phyloP scores from a whole-genome alignment of 192 early-diverging fungal species.

The Spizellomyces sp. region DNA sequence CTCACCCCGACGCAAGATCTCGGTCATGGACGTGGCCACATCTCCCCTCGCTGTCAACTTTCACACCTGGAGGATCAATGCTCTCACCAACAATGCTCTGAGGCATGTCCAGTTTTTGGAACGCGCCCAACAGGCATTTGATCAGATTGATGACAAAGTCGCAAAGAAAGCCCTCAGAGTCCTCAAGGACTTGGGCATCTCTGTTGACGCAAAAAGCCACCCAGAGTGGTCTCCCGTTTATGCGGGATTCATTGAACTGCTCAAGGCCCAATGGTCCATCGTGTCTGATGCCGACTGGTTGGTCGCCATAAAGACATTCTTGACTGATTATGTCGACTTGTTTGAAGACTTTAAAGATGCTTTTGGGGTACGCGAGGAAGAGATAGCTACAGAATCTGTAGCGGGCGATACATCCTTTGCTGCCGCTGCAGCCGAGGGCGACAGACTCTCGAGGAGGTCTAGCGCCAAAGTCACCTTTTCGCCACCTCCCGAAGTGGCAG shows the following conservation, averaged over 20 bases:
- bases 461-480: constrained; percentile 23
- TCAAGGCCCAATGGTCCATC: background rate
- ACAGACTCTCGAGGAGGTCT: constrained; percentile 14
- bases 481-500: constrained; percentile 11
- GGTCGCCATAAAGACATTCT: constrained; percentile 18
- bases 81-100: constrained; percentile 21
- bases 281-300: constrained; percentile 27
- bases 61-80: constrained; percentile 31
- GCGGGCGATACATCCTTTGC: background rate
- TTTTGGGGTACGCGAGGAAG: constrained; percentile 27
- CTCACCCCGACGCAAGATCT: constrained; percentile 10
- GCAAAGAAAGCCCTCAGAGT: constrained; percentile 8
- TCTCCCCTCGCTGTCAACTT: constrained; percentile 34
- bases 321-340: constrained; percentile 10
- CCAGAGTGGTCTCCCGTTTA: background rate
- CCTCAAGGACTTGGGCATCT: constrained; percentile 24
- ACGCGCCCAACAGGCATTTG: constrained; percentile 1
- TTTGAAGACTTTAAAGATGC: constrained; percentile 31
- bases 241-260: background rate
- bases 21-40: constrained; percentile 19
- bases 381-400: background rate
- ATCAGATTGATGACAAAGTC: background rate
- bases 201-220: background rate
- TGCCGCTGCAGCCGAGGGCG: background rate
- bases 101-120: constrained; percentile 5